phyloP scores from a whole-genome alignment of 129 eudicot genomes.

The Flaveria ramosissima region DNA sequence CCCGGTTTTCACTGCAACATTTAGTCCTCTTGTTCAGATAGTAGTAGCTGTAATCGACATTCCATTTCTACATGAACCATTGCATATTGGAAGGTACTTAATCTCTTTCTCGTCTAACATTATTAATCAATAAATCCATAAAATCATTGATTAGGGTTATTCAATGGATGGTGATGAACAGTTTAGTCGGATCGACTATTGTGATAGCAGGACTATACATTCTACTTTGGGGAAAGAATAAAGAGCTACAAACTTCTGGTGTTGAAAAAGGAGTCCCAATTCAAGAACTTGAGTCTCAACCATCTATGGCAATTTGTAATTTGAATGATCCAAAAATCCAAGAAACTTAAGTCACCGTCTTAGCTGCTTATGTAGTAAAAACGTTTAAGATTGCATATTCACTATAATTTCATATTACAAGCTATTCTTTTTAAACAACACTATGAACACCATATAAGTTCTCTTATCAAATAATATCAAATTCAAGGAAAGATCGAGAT shows the following conservation, averaged over 20 bases:
- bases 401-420: too few relatives aligned
- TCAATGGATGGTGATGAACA: conserved; percentile 25
- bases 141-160: not conserved
- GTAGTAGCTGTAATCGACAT: conserved; percentile 56
- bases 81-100: conserved; percentile 72
- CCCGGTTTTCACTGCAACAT: conserved; percentile 76
- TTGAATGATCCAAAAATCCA: conserved; percentile 22
- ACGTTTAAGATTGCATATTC: too few relatives aligned
- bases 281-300: conserved; percentile 31
- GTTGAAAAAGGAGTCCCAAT: conserved; percentile 5
- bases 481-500: too few relatives aligned
- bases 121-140: not conserved
- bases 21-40: conserved; percentile 69
- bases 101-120: not conserved
- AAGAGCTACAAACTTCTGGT: conserved; percentile 32
- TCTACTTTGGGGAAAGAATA: conserved; percentile 69
- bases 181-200: conserved; percentile 46
- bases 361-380: too few relatives aligned
- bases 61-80: conserved; percentile 62
- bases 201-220: conserved; percentile 54
- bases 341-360: not conserved
- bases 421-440: too few relatives aligned
- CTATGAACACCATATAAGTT: too few relatives aligned
- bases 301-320: conserved; percentile 23
- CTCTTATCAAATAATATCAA: too few relatives aligned